These are phyloP conservation scores for Sclerotiophoma versabilis DNA, from an alignment of 2,329 filamentous ascomycete species.

Conservation along the genomic window DNA sequence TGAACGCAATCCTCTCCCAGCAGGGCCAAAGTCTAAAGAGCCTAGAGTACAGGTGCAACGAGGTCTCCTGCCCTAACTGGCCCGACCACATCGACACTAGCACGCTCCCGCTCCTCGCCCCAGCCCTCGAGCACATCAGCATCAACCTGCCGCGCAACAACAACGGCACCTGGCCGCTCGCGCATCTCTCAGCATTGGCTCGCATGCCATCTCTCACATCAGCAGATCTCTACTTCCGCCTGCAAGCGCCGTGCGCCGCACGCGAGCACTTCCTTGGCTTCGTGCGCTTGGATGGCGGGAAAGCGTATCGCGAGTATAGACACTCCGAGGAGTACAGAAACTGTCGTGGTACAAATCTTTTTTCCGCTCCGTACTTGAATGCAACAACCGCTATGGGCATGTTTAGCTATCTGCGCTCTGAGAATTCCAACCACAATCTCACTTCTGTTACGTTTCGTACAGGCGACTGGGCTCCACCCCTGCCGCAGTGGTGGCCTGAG, in stretches of 20 bases:
- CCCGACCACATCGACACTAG: neutral
- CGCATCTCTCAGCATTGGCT: slow-evolving; percentile 2
- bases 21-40: neutral
- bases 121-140: slow-evolving; percentile 12
- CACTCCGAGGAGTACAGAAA: neutral
- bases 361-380: slow-evolving; percentile 6
- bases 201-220: neutral
- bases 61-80: neutral
- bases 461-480: slow-evolving; percentile 19
- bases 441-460: slow-evolving; percentile 18
- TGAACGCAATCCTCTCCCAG: neutral
- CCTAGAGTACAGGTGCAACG: neutral
- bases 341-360: neutral
- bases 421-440: slow-evolving; percentile 11
- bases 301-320: neutral
- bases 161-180: slow-evolving; percentile 25
- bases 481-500: neutral
- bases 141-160: slow-evolving; percentile 17
- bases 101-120: neutral
- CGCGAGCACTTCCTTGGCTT: neutral
- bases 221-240: neutral
- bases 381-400: slow-evolving; percentile 11
- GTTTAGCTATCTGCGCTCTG: slow-evolving; percentile 18
- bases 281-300: neutral
- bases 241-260: neutral